Conservation (phyloP, 2,329 filamentous ascomycete genomes). For the Raffaelea arxii region DNA sequence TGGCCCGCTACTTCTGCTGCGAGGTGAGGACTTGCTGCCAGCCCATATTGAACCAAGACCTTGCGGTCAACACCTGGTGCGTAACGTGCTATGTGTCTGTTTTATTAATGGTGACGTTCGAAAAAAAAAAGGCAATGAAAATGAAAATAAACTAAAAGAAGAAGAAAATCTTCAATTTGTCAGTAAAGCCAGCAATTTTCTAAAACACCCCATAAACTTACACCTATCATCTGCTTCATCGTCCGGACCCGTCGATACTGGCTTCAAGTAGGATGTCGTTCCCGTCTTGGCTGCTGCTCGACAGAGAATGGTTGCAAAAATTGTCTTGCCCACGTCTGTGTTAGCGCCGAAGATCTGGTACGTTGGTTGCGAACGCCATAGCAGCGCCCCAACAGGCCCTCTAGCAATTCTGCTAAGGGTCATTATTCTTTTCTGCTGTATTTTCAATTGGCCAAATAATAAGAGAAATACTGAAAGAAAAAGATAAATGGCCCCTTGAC, state of each 20-base stretch:
- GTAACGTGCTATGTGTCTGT: conserved; percentile 3
- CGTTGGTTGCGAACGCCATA: conserved; percentile 59
- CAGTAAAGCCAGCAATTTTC: no score
- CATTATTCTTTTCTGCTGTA: background rate
- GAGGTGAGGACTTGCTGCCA: conserved; percentile 69
- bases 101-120: no score
- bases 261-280: conserved; percentile 61
- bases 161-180: no score
- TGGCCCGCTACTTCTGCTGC: conserved; percentile 36
- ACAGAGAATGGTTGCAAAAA: conserved; percentile 65
- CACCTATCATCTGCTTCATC: conserved; percentile 24
- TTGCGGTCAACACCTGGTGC: background rate
- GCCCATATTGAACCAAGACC: conserved; percentile 59
- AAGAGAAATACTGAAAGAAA: no score
- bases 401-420: background rate
- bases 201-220: no score
- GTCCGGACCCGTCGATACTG: conserved; percentile 65
- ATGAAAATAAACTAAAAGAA: no score
- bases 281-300: conserved; percentile 36
- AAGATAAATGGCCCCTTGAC: no score
- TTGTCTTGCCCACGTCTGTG: conserved; percentile 77
- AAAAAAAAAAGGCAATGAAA: no score
- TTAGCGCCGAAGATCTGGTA: conserved; percentile 78
- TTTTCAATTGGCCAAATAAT: no score
- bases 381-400: conserved; percentile 25